Conservation (phyloP, 805 yeast species). For the Saccharomyces cerevisiae region DNA sequence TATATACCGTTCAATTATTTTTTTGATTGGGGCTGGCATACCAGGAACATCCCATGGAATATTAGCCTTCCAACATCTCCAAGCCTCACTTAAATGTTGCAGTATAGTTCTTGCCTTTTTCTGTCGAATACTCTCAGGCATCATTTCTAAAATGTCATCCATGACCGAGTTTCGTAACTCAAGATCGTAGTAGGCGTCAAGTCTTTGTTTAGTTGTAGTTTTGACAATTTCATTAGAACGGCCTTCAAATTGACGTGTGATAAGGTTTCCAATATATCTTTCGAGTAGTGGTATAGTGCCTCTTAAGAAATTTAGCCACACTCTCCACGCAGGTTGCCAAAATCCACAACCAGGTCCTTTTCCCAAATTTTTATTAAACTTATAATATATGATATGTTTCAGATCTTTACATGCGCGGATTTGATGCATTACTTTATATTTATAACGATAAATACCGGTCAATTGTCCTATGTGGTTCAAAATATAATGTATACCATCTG, state of each 20-base stretch:
- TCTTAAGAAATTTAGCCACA: slow-evolving; percentile 86
- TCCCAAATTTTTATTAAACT: slow-evolving; percentile 79
- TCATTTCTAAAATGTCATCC: slow-evolving; percentile 94
- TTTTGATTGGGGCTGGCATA: slow-evolving; percentile 81
- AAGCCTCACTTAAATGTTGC: slow-evolving; percentile 94
- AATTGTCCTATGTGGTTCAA: slow-evolving; percentile 90
- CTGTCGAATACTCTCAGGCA: slow-evolving; percentile 88
- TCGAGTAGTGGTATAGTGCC: slow-evolving; percentile 89
- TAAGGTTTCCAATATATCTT: slow-evolving; percentile 86
- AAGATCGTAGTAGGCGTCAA: slow-evolving; percentile 88
- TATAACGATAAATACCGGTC: slow-evolving; percentile 93
- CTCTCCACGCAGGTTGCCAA: slow-evolving; percentile 99
- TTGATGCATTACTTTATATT: slow-evolving; percentile 97
- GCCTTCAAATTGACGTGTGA: slow-evolving; percentile 93
- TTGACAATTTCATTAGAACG: slow-evolving; percentile 88
- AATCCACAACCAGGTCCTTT: slow-evolving; percentile 99
- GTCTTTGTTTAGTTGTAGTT: slow-evolving; percentile 89
- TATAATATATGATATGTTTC: slow-evolving; percentile 81
- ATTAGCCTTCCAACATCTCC: slow-evolving; percentile 99
- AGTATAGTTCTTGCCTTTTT: slow-evolving; percentile 77
- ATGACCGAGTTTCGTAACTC: slow-evolving; percentile 90
- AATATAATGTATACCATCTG: slow-evolving; percentile 88
- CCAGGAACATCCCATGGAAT: slow-evolving; percentile 98
- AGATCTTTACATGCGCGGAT: slow-evolving; percentile 91
- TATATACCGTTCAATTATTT: slow-evolving; percentile 79